Conservation (phyloP, 2,329 filamentous ascomycete species). For the Dryadomyces sulphureus region DNA sequence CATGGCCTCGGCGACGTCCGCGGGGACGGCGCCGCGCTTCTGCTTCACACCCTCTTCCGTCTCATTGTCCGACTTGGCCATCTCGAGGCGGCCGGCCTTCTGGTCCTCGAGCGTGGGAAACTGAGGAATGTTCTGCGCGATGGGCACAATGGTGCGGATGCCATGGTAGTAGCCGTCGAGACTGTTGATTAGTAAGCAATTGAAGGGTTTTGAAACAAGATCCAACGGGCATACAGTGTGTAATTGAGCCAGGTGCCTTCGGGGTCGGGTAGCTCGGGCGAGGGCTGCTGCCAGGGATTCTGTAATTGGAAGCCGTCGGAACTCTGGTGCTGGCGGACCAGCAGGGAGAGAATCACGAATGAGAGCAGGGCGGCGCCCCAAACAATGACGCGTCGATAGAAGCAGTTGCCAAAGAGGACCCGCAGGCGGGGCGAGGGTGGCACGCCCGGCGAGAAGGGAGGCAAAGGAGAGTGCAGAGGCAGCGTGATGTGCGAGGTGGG, state of each 20-base stretch:
- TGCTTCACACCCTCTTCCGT: conserved; percentile 2
- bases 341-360: conserved; percentile 11
- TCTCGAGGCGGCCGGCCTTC: conserved; percentile 1
- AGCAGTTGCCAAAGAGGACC: conserved; percentile 31
- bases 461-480: conserved; percentile 6
- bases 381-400: conserved; percentile 36
- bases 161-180: conserved; percentile 69
- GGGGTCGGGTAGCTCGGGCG: conserved; percentile 14
- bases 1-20: neutral
- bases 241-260: conserved; percentile 22
- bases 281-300: conserved; percentile 12
- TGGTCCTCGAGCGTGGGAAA: conserved; percentile 40
- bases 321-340: conserved; percentile 11
- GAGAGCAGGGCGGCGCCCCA: conserved; percentile 26
- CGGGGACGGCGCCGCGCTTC: too few species aligned
- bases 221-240: conserved; percentile 25
- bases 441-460: neutral
- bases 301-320: conserved; percentile 11
- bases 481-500: conserved; percentile 4
- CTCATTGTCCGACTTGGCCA: neutral
- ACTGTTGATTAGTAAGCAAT: neutral
- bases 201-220: neutral
- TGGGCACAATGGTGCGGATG: conserved; percentile 52
- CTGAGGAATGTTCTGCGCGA: conserved; percentile 52
- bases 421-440: conserved; percentile 4